Evolutionary conservation across 768 basidiomycete genomes (phyloP).

Genomic region (Tubosaeta sp.): DNA sequence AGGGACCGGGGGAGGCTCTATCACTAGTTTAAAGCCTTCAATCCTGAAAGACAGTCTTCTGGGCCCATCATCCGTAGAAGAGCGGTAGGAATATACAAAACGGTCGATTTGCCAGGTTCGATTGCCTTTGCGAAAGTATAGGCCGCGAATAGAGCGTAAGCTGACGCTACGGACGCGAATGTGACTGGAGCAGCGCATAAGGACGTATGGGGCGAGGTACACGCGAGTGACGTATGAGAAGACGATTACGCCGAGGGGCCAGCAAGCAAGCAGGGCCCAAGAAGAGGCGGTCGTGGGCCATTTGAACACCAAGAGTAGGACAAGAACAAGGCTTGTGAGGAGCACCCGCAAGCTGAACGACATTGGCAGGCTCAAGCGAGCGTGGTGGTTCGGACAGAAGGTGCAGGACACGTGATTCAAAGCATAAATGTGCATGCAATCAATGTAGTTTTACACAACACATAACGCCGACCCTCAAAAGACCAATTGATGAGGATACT

Average conservation of each 20-base stretch:
- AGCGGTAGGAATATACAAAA: conserved; percentile 54
- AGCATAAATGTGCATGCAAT: conserved; percentile 7
- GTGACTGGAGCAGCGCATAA: conserved; percentile 53
- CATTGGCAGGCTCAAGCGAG: background rate
- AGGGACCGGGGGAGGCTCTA: conserved; percentile 27
- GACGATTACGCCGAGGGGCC: conserved; percentile 47
- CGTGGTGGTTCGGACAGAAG: background rate
- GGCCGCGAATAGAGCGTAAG: conserved; percentile 70
- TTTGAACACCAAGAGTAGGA: conserved; percentile 8
- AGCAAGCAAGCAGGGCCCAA: conserved; percentile 42
- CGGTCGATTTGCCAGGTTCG: conserved; percentile 63
- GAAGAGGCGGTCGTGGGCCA: conserved; percentile 27
- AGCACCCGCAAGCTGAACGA: conserved; percentile 5
- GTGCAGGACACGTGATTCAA: conserved; percentile 10
- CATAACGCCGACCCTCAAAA: conserved; percentile 53
- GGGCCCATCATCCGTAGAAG: conserved; percentile 41
- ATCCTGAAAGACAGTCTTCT: conserved; percentile 61
- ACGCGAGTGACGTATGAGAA: conserved; percentile 60
- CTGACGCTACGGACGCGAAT: conserved; percentile 72
- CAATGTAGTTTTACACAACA: conserved; percentile 22
- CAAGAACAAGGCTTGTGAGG: conserved; percentile 11
- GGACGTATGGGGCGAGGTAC: conserved; percentile 61
- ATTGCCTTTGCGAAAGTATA: conserved; percentile 58
- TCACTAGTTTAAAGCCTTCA: conserved; percentile 55
- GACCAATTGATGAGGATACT: conserved; percentile 91